phyloP scores from a whole-genome alignment of 2,329 filamentous ascomycete genomes.

The Lecanoromycetidae sp. region DNA sequence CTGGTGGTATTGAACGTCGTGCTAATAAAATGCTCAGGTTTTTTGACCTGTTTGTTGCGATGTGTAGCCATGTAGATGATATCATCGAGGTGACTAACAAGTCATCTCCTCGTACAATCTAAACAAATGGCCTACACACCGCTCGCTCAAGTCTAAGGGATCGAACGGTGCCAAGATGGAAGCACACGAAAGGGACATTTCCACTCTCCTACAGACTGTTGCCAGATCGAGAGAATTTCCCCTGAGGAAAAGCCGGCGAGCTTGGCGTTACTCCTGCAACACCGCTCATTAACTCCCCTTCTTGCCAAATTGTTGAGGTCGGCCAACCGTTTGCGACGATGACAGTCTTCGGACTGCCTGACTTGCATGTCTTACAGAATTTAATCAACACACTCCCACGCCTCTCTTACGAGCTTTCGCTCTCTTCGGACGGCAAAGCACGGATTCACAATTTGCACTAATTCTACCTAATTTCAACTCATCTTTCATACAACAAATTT shows the following conservation, averaged over 20 bases:
- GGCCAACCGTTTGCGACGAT: slow-evolving; percentile 16
- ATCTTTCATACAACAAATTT: slow-evolving; percentile 2
- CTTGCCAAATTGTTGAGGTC: slow-evolving; percentile 16
- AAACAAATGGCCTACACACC: slow-evolving; percentile 24
- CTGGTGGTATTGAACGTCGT: neutral
- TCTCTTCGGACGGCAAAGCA: neutral
- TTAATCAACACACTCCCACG: slow-evolving; percentile 5
- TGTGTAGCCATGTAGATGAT: slow-evolving; percentile 97
- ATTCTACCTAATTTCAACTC: slow-evolving; percentile 6
- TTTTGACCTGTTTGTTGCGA: slow-evolving; percentile 95
- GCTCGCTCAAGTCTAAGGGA: slow-evolving; percentile 24
- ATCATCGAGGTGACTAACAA: slow-evolving; percentile 63
- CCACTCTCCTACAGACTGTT: slow-evolving; percentile 16
- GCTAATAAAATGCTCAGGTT: slow-evolving; percentile 26
- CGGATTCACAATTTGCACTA: slow-evolving; percentile 9
- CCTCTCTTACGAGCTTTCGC: neutral
- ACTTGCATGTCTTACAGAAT: slow-evolving; percentile 6
- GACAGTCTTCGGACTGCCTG: slow-evolving; percentile 1
- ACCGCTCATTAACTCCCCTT: slow-evolving; percentile 18
- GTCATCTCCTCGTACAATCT: slow-evolving; percentile 43
- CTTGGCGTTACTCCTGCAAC: slow-evolving; percentile 11
- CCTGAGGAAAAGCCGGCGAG: slow-evolving; percentile 15
- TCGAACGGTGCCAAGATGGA: slow-evolving; percentile 29
- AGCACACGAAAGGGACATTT: slow-evolving; percentile 15
- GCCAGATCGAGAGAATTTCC: slow-evolving; percentile 12